These are phyloP conservation scores for Aspergillus awamori DNA, from an alignment of 2,329 filamentous ascomycete genomes.

Conservation along the genomic window DNA sequence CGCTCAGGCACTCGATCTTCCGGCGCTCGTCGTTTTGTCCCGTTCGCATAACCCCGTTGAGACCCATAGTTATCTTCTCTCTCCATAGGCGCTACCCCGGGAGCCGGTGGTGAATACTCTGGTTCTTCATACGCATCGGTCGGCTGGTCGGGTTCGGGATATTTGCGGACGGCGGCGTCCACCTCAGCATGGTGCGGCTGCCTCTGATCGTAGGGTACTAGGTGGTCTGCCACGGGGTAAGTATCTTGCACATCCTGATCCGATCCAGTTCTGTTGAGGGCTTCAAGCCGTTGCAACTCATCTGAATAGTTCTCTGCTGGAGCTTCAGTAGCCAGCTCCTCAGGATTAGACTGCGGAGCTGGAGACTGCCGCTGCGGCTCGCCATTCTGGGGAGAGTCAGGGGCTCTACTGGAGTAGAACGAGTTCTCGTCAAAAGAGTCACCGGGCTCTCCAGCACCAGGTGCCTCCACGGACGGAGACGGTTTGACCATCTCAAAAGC, in stretches of 20 bases:
- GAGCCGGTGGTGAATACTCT: slow-evolving; percentile 53
- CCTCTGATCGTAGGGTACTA: slow-evolving; percentile 33
- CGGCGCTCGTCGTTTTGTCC: slow-evolving; percentile 43
- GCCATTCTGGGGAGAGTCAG: slow-evolving; percentile 68
- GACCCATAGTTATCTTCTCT: slow-evolving; percentile 31
- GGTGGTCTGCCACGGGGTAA: slow-evolving; percentile 44
- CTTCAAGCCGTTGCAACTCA: slow-evolving; percentile 43
- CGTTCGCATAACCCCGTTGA: slow-evolving; percentile 26
- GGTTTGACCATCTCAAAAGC: slow-evolving; percentile 72
- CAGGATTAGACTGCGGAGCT: slow-evolving; percentile 32
- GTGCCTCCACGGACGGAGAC: slow-evolving; percentile 58
- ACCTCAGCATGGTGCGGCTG: slow-evolving; percentile 30
- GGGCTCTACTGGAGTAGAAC: slow-evolving; percentile 89
- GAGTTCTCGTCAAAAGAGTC: slow-evolving; percentile 92
- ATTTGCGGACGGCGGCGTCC: slow-evolving; percentile 23
- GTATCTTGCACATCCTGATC: slow-evolving; percentile 44
- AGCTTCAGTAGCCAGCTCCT: slow-evolving; percentile 38
- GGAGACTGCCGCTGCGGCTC: slow-evolving; percentile 36
- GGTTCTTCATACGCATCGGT: slow-evolving; percentile 48
- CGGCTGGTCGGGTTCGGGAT: slow-evolving; percentile 27
- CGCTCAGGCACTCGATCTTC: slow-evolving; percentile 45
- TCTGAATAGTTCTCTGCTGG: slow-evolving; percentile 38
- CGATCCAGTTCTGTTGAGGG: slow-evolving; percentile 39
- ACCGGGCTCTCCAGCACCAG: slow-evolving; percentile 64
- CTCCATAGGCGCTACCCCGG: slow-evolving; percentile 38